Conservation (phyloP, 371 early-diverging fungal species). For the Mortierella sp. region DNA sequence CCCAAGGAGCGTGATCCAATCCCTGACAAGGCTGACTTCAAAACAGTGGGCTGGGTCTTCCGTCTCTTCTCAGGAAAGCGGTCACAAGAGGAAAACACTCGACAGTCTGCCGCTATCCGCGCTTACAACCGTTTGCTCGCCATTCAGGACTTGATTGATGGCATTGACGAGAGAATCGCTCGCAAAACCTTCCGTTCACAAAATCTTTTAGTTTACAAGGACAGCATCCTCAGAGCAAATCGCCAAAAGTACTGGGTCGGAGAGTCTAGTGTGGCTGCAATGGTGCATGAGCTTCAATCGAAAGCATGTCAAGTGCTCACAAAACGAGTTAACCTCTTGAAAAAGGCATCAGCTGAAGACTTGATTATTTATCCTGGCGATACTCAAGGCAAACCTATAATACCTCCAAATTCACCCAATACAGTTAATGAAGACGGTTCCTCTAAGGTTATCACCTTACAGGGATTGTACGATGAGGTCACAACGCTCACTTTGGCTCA, state of each 20-base stretch:
- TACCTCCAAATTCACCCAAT: constrained; percentile 20
- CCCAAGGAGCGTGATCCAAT: constrained; percentile 62
- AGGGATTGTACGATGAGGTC: constrained; percentile 67
- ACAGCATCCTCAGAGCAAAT: constrained; percentile 62
- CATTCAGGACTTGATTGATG: constrained; percentile 74
- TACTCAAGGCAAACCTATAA: constrained; percentile 42
- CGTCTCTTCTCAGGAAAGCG: constrained; percentile 75
- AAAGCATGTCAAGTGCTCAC: constrained; percentile 62
- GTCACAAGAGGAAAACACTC: constrained; percentile 75
- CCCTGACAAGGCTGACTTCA: constrained; percentile 70
- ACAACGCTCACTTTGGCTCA: constrained; percentile 71
- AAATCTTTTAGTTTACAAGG: constrained; percentile 69
- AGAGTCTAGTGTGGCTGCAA: constrained; percentile 56
- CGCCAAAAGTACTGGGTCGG: constrained; percentile 73
- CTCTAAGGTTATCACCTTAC: constrained; percentile 47
- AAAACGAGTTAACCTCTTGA: constrained; percentile 36
- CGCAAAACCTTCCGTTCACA: constrained; percentile 68
- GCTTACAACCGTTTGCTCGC: constrained; percentile 76
- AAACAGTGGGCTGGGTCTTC: constrained; percentile 78
- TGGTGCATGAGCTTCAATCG: constrained; percentile 59
- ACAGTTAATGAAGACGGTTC: constrained; percentile 37
- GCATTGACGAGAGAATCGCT: constrained; percentile 74
- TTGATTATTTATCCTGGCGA: constrained; percentile 47
- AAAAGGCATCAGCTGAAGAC: constrained; percentile 56
- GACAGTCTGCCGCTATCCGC: constrained; percentile 72